A percentile compares a stretch with the other conserved stretches of the same genome.
Evolutionary conservation across 2,329 filamentous ascomycete genomes (phyloP).

Genomic region (Mycosphaerelloides madeirae): DNA sequence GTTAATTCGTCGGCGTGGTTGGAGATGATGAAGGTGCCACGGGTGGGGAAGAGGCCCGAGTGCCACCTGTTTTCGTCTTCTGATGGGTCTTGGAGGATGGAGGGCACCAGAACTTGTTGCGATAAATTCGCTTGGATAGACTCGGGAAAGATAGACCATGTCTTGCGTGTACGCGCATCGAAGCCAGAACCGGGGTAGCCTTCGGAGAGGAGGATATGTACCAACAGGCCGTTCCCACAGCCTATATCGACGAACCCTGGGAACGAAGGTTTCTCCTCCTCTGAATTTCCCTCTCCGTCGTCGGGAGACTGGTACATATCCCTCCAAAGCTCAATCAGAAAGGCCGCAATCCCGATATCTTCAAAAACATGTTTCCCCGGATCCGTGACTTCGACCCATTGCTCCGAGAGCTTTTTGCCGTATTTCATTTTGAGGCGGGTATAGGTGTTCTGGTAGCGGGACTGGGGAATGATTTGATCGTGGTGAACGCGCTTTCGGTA

Average conservation of each 20-base stretch:
- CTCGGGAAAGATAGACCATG: conserved; percentile 68
- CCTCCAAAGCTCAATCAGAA: conserved; percentile 85
- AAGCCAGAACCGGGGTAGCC: conserved; percentile 86
- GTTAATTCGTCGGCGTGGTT: conserved; percentile 97
- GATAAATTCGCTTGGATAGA: conserved; percentile 48
- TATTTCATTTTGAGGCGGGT: conserved; percentile 73
- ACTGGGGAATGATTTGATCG: conserved; percentile 73
- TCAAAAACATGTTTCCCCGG: conserved; percentile 93
- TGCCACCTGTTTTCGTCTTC: conserved; percentile 33
- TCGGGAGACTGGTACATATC: conserved; percentile 62
- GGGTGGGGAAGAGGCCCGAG: conserved; percentile 59
- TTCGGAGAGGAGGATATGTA: conserved; percentile 74
- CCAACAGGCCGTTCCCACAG: conserved; percentile 88
- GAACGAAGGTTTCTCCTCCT: conserved; percentile 44
- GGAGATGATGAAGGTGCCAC: conserved; percentile 89
- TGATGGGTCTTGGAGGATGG: conserved; percentile 31
- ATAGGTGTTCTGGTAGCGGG: conserved; percentile 77
- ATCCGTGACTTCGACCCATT: conserved; percentile 83
- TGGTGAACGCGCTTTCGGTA: conserved; percentile 81
- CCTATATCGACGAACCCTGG: conserved; percentile 94
- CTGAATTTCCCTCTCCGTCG: not conserved
- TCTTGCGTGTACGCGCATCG: conserved; percentile 79
- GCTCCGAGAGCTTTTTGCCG: conserved; percentile 63
- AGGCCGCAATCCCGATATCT: conserved; percentile 84
- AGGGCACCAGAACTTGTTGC: conserved; percentile 59